Base-by-base conservation (phyloP, 495 filamentous ascomycete genomes). In the Podospora australis region DNA sequence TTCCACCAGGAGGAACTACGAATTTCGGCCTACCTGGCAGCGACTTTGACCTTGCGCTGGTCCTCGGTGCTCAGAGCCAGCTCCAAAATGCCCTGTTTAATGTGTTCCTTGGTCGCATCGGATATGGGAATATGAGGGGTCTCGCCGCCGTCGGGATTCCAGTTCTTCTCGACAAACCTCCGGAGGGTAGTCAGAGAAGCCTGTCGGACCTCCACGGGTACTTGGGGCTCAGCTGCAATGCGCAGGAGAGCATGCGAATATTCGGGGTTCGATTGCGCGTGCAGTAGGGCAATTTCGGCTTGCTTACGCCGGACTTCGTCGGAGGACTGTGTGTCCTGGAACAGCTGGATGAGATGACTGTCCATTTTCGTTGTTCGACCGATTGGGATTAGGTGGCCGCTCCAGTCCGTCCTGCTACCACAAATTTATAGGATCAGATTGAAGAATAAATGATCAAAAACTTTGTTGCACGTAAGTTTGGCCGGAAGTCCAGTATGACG, bases 11-110 rank as follows among this genome's bases (percentile, higher is more conserved):
- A 19, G 32, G 32, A 17, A 17, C 9, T 20, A 44, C 13, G 4
- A 6, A 16, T 28, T 13, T 42, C 23, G 24, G 22, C 10, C 40
- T 60, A 77, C 74, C 76, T 91, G 21, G 92, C 87, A 5, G 85
- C 83, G 19, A 78, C 76, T 66, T 91, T 88, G 50, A 97, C 79
- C 65, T 90, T 95, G 54, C 88, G 78, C 58, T 95, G 85, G 4
- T 83, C 81, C 41, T 86, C 81, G 6, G 70, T 72, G 47, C 77
- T 78, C n/a, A 90, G 84, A 28, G 86, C 86, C 22, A 97, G 72
- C 25, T 86, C 77, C 14, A 98, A 72, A 34, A 96, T 65, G 19
- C 71, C 68, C 21, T 74, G 68, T 49, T 88, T 76, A 44, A 97
- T 72, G 55, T 82, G 78, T 17, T 78, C 74, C 67, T 95, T 95